These are phyloP conservation scores for Multifurca ochricompacta DNA, from an alignment of 768 basidiomycete genomes.

Conservation along the genomic window DNA sequence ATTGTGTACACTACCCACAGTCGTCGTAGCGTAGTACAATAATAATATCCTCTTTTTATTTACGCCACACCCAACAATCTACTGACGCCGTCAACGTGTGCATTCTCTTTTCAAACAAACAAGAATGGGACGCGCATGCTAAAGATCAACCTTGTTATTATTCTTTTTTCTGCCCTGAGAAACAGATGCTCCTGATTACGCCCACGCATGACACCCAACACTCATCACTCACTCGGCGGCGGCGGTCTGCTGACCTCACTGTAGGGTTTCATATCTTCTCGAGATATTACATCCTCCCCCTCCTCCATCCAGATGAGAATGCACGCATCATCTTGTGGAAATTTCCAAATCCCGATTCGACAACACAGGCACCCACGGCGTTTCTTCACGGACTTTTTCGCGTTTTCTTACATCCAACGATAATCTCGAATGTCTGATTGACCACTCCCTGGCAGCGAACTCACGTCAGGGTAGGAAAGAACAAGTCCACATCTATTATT, in stretches of 20 bases:
- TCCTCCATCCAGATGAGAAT: conserved; percentile 2
- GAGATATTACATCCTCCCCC: background rate
- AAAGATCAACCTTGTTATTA: no score
- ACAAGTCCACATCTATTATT: background rate
- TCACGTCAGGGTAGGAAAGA: background rate
- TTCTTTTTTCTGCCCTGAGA: no score
- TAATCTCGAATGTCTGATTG: background rate
- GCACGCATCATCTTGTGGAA: conserved; percentile 8
- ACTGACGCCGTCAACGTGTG: background rate
- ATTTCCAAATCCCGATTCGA: conserved; percentile 16
- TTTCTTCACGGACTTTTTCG: conserved; percentile 2
- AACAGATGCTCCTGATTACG: conserved; percentile 2
- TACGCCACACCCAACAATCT: background rate
- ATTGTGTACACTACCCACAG: no score
- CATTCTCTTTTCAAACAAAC: no score
- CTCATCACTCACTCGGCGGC: background rate
- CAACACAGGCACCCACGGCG: conserved; percentile 14
- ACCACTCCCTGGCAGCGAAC: background rate
- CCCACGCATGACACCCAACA: background rate
- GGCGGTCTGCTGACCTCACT: conserved; percentile 10
- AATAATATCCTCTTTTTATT: background rate
- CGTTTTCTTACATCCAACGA: background rate
- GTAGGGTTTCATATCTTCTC: background rate
- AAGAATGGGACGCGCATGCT: no score
- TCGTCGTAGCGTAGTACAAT: no score